phyloP scores from a whole-genome alignment of 2,329 filamentous ascomycete species.

The Penicillium sp. region DNA sequence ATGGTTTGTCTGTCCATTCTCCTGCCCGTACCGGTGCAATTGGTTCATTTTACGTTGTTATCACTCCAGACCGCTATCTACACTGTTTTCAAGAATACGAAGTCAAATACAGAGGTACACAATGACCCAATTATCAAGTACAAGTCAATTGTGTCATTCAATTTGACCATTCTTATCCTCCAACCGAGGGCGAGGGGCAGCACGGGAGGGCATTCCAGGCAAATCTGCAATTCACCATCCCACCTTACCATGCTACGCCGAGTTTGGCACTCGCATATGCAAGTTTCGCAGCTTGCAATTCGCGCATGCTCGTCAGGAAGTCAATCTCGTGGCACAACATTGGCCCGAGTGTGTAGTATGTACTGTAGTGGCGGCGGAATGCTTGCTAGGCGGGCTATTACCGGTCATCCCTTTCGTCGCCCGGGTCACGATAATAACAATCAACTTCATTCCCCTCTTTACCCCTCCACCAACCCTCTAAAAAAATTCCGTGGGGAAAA shows the following conservation, averaged over 20 bases:
- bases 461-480: slow-evolving; percentile 3
- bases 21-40: neutral
- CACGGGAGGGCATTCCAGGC: neutral
- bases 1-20: neutral
- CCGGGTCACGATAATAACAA: neutral
- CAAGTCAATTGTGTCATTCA: neutral
- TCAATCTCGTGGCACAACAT: slow-evolving; percentile 13
- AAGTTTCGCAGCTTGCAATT: slow-evolving; percentile 1
- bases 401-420: neutral
- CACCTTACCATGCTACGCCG: slow-evolving; percentile 13
- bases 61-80: slow-evolving; percentile 3
- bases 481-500: slow-evolving; percentile 3
- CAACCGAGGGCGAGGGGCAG: slow-evolving; percentile 4
- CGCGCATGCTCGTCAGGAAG: slow-evolving; percentile 6
- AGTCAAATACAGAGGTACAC: neutral
- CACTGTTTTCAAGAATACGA: neutral
- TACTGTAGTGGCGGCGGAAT: neutral
- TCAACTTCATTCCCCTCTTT: neutral
- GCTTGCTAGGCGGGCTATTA: neutral
- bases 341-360: slow-evolving; percentile 4
- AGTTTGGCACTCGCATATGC: slow-evolving; percentile 1
- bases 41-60: neutral
- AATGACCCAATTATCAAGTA: neutral
- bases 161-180: neutral
- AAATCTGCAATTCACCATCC: slow-evolving; percentile 2